These are phyloP conservation scores for Fraxinus excelsior DNA, from an alignment of 257 asterid genomes.

Conservation along the genomic window DNA sequence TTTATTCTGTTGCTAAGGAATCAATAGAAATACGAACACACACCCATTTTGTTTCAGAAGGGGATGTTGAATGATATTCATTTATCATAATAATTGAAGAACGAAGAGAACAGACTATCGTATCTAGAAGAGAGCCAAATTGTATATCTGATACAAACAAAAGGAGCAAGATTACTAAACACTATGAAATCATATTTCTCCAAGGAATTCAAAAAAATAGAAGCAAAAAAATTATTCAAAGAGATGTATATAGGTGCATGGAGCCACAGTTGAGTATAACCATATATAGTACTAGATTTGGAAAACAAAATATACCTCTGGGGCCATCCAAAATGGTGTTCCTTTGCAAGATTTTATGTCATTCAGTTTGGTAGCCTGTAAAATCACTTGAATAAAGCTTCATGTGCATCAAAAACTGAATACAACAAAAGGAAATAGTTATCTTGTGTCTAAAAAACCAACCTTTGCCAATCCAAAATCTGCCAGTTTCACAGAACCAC, in stretches of 20 bases:
- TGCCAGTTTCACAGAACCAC: constrained; percentile 65
- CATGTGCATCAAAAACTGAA: constrained; percentile 12
- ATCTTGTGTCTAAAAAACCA: constrained; percentile 8
- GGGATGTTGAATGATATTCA: neutral
- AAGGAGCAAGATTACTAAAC: neutral
- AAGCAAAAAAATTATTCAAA: neutral
- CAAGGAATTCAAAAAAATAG: neutral
- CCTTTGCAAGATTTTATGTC: constrained; percentile 75
- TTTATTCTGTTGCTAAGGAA: neutral
- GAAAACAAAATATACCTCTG: constrained; percentile 39
- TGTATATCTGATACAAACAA: neutral
- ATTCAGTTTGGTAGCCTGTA: constrained; percentile 56
- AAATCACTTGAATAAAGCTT: constrained; percentile 22
- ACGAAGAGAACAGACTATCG: neutral
- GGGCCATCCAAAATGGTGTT: constrained; percentile 75
- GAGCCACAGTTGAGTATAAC: constrained; percentile 11
- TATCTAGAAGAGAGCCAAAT: neutral
- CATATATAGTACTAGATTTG: neutral
- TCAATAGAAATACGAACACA: neutral
- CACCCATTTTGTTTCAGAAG: neutral
- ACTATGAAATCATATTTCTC: too few species aligned
- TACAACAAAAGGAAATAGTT: constrained; percentile 1
- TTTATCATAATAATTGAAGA: neutral
- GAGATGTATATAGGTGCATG: constrained; percentile 18
- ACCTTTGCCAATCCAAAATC: constrained; percentile 80